Evolutionary conservation across 345 rosid genomes (phyloP).

Genomic region (Jatropha curcas): DNA sequence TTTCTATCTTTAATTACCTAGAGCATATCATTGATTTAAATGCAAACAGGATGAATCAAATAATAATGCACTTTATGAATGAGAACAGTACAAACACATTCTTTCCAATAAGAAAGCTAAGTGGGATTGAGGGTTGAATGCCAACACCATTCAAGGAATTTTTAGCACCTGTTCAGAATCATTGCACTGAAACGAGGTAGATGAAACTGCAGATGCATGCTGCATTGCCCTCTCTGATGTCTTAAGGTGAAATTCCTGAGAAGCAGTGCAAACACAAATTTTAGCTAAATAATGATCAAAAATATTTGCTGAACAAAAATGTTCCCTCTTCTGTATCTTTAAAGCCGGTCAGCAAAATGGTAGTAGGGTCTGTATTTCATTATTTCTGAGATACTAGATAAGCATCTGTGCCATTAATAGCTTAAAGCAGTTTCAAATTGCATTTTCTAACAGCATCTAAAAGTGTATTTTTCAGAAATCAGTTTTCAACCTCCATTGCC

Average conservation of each 20-base stretch:
- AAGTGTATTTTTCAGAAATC: too few species aligned
- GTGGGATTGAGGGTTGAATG: too few species aligned
- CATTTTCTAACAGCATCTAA: too few species aligned
- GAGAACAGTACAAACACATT: conserved; percentile 5
- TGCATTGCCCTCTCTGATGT: conserved; percentile 89
- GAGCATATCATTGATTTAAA: not conserved
- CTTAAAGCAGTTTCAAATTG: too few species aligned
- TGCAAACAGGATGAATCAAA: not conserved
- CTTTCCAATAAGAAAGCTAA: too few species aligned
- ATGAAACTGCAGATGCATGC: conserved; percentile 50
- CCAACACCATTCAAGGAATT: not conserved
- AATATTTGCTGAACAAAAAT: not conserved
- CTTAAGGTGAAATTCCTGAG: conserved; percentile 83
- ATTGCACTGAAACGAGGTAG: conserved; percentile 39
- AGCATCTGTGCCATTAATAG: too few species aligned
- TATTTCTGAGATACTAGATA: too few species aligned
- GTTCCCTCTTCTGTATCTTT: not conserved
- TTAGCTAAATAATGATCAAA: conserved; percentile 6
- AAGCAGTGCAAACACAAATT: conserved; percentile 16
- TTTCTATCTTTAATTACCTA: not conserved
- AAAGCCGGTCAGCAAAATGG: not conserved
- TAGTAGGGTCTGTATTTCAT: not conserved
- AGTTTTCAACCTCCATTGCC: too few species aligned
- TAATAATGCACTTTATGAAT: not conserved
- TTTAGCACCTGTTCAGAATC: conserved; percentile 53